These are phyloP conservation scores for Plasmodium berghei DNA, from an alignment of 169 alveolate species.

Conservation along the genomic window DNA sequence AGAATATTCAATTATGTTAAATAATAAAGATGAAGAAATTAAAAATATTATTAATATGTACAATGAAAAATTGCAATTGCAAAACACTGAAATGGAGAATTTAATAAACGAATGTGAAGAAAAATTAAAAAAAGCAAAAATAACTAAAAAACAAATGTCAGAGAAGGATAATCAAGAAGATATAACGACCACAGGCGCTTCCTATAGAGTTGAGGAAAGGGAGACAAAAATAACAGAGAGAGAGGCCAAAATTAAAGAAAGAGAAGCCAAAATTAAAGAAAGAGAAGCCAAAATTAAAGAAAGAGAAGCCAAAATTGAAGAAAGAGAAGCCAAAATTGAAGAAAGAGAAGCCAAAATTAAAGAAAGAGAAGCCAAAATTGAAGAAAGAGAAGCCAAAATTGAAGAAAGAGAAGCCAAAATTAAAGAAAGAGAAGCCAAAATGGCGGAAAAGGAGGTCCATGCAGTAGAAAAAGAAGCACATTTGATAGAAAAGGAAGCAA, in stretches of 20 bases:
- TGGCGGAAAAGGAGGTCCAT: not conserved
- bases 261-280: not conserved
- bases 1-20: slow-evolving; percentile 23
- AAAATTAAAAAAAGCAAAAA: slow-evolving; percentile 19
- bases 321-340: not conserved
- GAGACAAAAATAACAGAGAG: not conserved
- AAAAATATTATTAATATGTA: slow-evolving; percentile 15
- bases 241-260: not conserved
- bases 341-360: not conserved
- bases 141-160: not conserved
- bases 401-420: not conserved
- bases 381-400: not conserved
- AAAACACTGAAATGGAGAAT: slow-evolving; percentile 49
- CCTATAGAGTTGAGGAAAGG: not conserved
- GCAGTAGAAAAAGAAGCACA: too few species aligned
- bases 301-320: not conserved
- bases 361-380: not conserved
- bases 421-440: not conserved
- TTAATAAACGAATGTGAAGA: slow-evolving; percentile 45
- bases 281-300: not conserved
- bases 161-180: not conserved
- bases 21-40: slow-evolving; percentile 41
- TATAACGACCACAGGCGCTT: not conserved
- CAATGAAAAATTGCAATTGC: slow-evolving; percentile 27
- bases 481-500: too few species aligned